Evolutionary conservation across 2,329 filamentous ascomycete species (phyloP), one percentile per base, ranked within the genome.

Genomic region (Diaporthe australafricana): DNA sequence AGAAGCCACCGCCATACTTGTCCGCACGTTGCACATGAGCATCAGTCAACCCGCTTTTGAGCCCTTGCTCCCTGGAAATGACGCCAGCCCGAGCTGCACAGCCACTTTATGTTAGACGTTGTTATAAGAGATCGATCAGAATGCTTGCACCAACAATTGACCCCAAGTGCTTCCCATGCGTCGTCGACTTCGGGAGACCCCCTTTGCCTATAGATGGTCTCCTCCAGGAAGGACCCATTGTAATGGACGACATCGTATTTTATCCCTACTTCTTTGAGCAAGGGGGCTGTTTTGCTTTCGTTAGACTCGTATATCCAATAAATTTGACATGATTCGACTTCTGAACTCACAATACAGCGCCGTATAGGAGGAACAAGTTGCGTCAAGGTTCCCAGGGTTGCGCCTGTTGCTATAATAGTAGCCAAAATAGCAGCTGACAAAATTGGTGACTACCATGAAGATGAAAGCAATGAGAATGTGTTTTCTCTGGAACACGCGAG

Each of bases 1-100:
- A 80, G 77, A 85, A 91, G 0, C 89, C 89, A 32, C 88, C 88
- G 0, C 90, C 90, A 75, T 91, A 87, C 66, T 87, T 83, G 4
- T 83, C 79, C 8, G 81, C 83, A 22, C 90, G 83, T 74, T 88
- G 87, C 9, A 91, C 89, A 72, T 91, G 89, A 25, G 87, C 84
- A 7, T 77, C 74, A 0, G 84, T 81, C n/a, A 91, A 79, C 0
- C 89, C 89, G 5, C 87, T 87, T 16, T 77, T 76, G 22, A 82
- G 76, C 0, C 87, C 89, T 53, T 89, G 84, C 8, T 85, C 80
- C 2, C 81, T 78, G 0, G 87, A 82, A 12, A 91, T 84, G 2
- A 88, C 77, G 3, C 89, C 81, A 9, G 85, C 78, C 32, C 83
- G 83, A 62, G 86, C 86, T 88, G 1, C 2, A 0, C 27, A 8